These are phyloP conservation scores for Penicillium lagena DNA, from an alignment of 495 filamentous ascomycete genomes.

Conservation along the genomic window DNA sequence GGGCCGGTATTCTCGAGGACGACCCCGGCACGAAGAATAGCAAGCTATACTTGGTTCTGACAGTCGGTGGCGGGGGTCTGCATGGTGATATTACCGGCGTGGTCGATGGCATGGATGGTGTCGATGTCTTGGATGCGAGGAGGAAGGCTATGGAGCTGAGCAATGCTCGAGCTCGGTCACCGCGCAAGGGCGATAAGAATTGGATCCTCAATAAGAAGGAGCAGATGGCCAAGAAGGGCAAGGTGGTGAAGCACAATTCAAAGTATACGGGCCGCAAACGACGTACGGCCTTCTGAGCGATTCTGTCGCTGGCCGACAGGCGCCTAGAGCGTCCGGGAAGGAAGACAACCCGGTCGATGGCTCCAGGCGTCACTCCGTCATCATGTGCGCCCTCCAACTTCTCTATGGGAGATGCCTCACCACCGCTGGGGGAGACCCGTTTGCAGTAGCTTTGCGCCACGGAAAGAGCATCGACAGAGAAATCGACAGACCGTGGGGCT, in stretches of 20 bases:
- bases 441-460: no score
- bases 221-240: constrained; percentile 89
- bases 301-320: no score
- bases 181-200: constrained; percentile 69
- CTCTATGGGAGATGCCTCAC: no score
- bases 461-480: no score
- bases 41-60: constrained; percentile 91
- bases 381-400: no score
- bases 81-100: constrained; percentile 79
- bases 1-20: constrained; percentile 90
- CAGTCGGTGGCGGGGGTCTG: constrained; percentile 74
- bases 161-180: constrained; percentile 40
- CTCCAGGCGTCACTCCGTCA: no score
- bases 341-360: no score
- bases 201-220: constrained; percentile 97
- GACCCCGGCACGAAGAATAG: constrained; percentile 91
- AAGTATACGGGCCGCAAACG: constrained; percentile 92
- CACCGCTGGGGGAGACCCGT: no score
- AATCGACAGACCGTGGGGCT: no score
- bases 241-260: constrained; percentile 80
- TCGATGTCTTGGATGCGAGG: constrained; percentile 70
- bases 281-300: constrained; percentile 46
- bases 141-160: constrained; percentile 41
- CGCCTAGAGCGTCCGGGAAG: no score
- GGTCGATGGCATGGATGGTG: constrained; percentile 78